Evolutionary conservation across 2,329 filamentous ascomycete genomes (phyloP).

Genomic region (Dactylellina parvicollis): DNA sequence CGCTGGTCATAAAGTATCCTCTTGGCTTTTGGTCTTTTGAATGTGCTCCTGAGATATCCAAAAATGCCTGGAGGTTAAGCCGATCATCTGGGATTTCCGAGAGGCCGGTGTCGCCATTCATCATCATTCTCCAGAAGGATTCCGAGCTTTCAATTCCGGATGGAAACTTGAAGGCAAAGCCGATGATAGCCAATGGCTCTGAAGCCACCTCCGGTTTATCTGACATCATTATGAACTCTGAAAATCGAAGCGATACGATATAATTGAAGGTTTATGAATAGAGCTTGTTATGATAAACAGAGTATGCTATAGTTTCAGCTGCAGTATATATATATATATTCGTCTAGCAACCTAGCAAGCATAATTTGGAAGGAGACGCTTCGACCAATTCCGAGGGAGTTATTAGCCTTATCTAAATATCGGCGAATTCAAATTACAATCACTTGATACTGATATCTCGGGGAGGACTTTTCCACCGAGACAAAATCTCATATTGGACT

Average conservation of each 20-base stretch:
- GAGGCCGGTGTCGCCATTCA: slow-evolving; percentile 20
- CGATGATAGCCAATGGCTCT: slow-evolving; percentile 26
- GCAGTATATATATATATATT: too few relatives aligned
- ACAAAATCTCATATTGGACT: too few relatives aligned
- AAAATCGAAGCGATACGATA: not conserved
- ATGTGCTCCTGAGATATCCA: slow-evolving; percentile 4
- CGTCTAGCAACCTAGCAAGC: too few relatives aligned
- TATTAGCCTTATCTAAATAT: too few relatives aligned
- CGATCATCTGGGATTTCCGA: slow-evolving; percentile 22
- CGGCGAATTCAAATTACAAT: too few relatives aligned
- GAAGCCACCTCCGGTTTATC: not conserved
- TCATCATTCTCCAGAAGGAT: slow-evolving; percentile 22
- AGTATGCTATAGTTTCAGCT: too few relatives aligned
- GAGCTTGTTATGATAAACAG: too few relatives aligned
- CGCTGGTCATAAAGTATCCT: slow-evolving; percentile 67
- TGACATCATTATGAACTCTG: not conserved
- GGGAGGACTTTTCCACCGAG: too few relatives aligned
- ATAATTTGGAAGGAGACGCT: too few relatives aligned
- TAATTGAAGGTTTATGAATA: too few relatives aligned
- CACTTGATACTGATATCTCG: too few relatives aligned
- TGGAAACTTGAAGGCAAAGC: slow-evolving; percentile 34
- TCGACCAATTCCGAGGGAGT: too few relatives aligned
- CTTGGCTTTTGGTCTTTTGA: slow-evolving; percentile 2
- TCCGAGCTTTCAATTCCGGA: slow-evolving; percentile 24
- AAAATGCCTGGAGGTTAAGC: slow-evolving; percentile 22